phyloP scores from a whole-genome alignment of 23 red algal species.

The Gracilaria domingensis region DNA sequence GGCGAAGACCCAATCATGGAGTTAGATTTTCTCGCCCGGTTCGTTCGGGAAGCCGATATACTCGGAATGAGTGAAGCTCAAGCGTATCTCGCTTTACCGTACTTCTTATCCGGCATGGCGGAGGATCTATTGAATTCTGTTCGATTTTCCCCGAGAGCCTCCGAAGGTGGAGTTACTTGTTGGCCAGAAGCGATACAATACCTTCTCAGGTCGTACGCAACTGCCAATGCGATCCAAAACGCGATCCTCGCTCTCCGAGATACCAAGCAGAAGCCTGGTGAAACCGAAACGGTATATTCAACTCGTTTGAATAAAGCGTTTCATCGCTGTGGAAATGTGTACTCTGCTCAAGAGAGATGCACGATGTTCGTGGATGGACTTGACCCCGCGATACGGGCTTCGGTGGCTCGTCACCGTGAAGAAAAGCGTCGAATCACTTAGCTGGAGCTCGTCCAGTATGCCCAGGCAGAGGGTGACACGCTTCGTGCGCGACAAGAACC shows the following conservation, averaged over 20 bases:
- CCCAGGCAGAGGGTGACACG: conserved; percentile 27
- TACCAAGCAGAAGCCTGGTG: conserved; percentile 1
- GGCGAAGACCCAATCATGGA: conserved; percentile 6
- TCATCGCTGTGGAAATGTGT: conserved; percentile 45
- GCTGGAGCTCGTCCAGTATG: conserved; percentile 8
- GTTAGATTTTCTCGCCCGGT: neutral
- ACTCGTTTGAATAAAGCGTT: conserved; percentile 25
- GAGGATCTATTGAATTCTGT: conserved; percentile 19
- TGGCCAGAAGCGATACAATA: conserved; percentile 58
- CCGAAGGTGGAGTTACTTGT: conserved; percentile 38
- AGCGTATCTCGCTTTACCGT: conserved; percentile 2
- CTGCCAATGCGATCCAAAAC: neutral
- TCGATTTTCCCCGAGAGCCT: conserved; percentile 1
- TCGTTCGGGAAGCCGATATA: conserved; percentile 18
- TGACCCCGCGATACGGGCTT: neutral
- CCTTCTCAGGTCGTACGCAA: conserved; percentile 46
- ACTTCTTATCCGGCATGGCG: neutral
- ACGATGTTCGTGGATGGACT: conserved; percentile 50
- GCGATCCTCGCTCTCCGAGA: neutral
- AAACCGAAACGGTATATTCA: conserved; percentile 44
- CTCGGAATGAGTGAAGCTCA: conserved; percentile 25
- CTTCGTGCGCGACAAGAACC: neutral
- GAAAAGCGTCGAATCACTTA: neutral
- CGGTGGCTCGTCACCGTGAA: conserved; percentile 7
- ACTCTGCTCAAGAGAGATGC: neutral